Base-by-base conservation (phyloP, 2,329 filamentous ascomycete species). In the Talaromyces marneffei region DNA sequence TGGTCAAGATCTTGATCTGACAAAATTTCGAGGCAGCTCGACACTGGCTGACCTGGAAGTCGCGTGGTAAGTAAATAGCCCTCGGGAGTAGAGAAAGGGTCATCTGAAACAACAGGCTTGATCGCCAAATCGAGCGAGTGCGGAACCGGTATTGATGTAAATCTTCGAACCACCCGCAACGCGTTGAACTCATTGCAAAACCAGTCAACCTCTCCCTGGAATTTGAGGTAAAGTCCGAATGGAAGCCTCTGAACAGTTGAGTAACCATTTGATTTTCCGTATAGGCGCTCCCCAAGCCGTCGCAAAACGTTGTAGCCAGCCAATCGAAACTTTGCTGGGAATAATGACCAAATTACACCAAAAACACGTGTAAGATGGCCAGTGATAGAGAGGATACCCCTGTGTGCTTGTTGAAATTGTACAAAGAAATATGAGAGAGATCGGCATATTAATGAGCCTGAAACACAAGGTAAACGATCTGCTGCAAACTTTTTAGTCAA, bases 241-340 rank as follows among this genome's bases (percentile, higher is more conserved):
- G 48, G 48, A 35, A 53, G 48, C 25, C 48, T 53, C 29, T 35
- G 48, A 53, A 53, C 48, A 18, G 48, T 53, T 10, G 48, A 53
- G 48, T 53, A 53, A n/a, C 27, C 7, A 12, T 53, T 53, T 14
- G 29, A 7, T 27, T 33, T 53, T 35, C 48, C 48, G 16, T 53
- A 53, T 33, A 53, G 8, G 5, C 7, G 42, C 23, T 46, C 42
- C 12, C 42, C 42, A 25, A 46, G 23, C 20, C 23, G 42, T 46
- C 23, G 42, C 20, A 46, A 9, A 27, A 46, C 42, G 42, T 20
- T 10, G 23, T 46, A 46, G 23, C 42, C 23, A 27, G 42, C 42
- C n/a, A 46, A 25, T 27, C 42, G 42, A 10, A 46, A 27, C 7
- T n/a, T 27, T n/a, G 4, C 23, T 8, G 42, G 42, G 12, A 16